Evolutionary conservation across 768 basidiomycete species (phyloP), one percentile per base, ranked within the genome.

Genomic region (Chlorophyllum brunneum): DNA sequence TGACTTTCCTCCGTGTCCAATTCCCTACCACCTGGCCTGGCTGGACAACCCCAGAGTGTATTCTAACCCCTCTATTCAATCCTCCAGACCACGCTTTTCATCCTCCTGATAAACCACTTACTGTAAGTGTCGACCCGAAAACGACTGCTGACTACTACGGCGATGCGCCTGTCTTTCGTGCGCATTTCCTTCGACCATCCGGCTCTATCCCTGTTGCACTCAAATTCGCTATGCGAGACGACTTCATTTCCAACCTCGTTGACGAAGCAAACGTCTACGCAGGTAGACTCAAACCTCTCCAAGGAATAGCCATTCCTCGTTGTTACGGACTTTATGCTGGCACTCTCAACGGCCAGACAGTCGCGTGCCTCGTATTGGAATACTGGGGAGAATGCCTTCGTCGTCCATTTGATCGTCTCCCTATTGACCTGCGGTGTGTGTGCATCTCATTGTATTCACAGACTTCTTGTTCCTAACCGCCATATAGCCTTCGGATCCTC

Each of bases 181-280:
- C 50, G 9, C 16, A 43, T 30, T 43, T 43, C 64, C 26, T 59
- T 56, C 13, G 50, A 63, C 15, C 51, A 48, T 26, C n/a, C 22
- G 36, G 49, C n/a, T 36, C 41, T 33, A 15, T 30, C 18, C 22
- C 42, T 4, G 62, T 70, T 2, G 65, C 62, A 15, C 62, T 74
- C 33, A 73, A 74, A 49, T 73, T 72, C 54, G 71, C 69, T 2
- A 59, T 74, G 56, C 65, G 73, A 24, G 67, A 67, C 24, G 71
- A 74, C 46, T 61, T 73, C 10, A 61, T 72, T 22, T 54, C 61
- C 23, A 64, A 63, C 43, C 66, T 74, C 16, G 61, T 64, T 10
- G 58, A 67, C 40, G 72, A 74, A 58, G 66, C 64, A 4, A 57
- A 60, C 37, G 56, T 70, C 33, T 73, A 73, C 55, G 43, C 62